Percentiles rank a stretch among this genome's conserved stretches.
These are phyloP conservation scores for Zymoseptoria brevis DNA, from an alignment of 2,329 filamentous ascomycete species.

Conservation along the genomic window DNA sequence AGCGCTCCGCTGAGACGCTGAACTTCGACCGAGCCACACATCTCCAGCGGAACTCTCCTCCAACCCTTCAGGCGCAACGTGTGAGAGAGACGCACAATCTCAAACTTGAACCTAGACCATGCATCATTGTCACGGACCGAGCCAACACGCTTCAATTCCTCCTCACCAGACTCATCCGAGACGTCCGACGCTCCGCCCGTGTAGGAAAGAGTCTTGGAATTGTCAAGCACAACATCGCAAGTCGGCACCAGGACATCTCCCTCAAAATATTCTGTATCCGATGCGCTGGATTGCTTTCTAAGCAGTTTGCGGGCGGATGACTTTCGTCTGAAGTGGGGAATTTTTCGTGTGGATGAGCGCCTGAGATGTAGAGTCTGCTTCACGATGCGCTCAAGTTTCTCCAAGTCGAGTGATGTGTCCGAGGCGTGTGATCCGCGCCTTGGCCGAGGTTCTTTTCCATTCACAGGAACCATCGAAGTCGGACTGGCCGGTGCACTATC, in stretches of 20 bases:
- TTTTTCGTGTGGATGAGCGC: slow-evolving; percentile 15
- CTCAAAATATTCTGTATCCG: slow-evolving; percentile 79
- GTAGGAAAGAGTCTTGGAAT: slow-evolving; percentile 79
- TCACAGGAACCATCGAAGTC: not conserved
- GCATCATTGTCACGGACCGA: slow-evolving; percentile 43
- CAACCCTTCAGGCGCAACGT: slow-evolving; percentile 87
- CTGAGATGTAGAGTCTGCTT: slow-evolving; percentile 47
- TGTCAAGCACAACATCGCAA: slow-evolving; percentile 79
- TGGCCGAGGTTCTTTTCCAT: slow-evolving; percentile 1
- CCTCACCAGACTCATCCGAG: slow-evolving; percentile 41
- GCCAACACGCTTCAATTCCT: slow-evolving; percentile 20
- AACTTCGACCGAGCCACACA: slow-evolving; percentile 60
- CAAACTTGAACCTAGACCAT: slow-evolving; percentile 83
- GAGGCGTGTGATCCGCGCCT: slow-evolving; percentile 16
- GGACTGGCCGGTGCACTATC: not conserved
- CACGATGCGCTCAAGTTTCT: slow-evolving; percentile 72
- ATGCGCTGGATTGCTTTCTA: slow-evolving; percentile 46
- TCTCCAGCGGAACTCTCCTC: slow-evolving; percentile 69
- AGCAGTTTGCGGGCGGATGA: slow-evolving; percentile 24
- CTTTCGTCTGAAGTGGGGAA: slow-evolving; percentile 14
- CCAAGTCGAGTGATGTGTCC: slow-evolving; percentile 49
- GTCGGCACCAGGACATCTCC: slow-evolving; percentile 74
- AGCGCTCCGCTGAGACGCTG: slow-evolving; percentile 80
- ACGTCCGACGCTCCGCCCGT: slow-evolving; percentile 45
- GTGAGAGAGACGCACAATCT: slow-evolving; percentile 82